Evolutionary conservation across 345 rosid genomes (phyloP).

Genomic region (Salix koriyanagi): DNA sequence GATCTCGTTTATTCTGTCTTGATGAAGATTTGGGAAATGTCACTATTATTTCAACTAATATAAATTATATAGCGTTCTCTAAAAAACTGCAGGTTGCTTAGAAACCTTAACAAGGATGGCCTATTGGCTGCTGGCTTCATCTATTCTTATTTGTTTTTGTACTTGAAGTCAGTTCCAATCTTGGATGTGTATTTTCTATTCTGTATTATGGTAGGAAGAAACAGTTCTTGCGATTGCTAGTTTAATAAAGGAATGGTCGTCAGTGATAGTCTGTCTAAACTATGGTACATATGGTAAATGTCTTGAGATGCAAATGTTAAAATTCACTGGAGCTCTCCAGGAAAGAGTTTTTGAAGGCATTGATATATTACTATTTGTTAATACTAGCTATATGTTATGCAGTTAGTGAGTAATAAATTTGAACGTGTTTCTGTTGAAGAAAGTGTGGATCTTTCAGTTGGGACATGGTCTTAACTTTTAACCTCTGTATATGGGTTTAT

Average conservation of each 20-base stretch:
- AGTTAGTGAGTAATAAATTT: too few species aligned
- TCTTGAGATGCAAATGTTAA: too few species aligned
- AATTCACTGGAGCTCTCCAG: too few species aligned
- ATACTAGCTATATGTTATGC: too few species aligned
- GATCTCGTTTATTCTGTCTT: not conserved
- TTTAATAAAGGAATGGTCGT: too few species aligned
- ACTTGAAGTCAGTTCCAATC: not conserved
- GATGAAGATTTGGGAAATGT: not conserved
- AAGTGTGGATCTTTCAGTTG: not conserved
- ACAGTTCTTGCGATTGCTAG: too few species aligned
- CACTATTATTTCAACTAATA: not conserved
- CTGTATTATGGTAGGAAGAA: too few species aligned
- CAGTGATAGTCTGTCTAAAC: too few species aligned
- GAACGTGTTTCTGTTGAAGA: not conserved
- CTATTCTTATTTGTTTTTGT: not conserved
- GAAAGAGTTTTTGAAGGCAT: too few species aligned
- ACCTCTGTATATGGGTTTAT: not conserved
- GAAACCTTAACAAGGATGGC: too few species aligned
- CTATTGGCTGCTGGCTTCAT: not conserved
- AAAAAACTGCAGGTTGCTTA: not conserved
- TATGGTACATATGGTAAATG: too few species aligned
- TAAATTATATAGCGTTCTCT: not conserved
- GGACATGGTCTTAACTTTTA: conserved; percentile 1
- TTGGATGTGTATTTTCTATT: not conserved
- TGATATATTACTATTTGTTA: too few species aligned